Evolutionary conservation across 2,329 filamentous ascomycete genomes (phyloP), one percentile per base, ranked within the genome.

Genomic region (Fusarium secorum): DNA sequence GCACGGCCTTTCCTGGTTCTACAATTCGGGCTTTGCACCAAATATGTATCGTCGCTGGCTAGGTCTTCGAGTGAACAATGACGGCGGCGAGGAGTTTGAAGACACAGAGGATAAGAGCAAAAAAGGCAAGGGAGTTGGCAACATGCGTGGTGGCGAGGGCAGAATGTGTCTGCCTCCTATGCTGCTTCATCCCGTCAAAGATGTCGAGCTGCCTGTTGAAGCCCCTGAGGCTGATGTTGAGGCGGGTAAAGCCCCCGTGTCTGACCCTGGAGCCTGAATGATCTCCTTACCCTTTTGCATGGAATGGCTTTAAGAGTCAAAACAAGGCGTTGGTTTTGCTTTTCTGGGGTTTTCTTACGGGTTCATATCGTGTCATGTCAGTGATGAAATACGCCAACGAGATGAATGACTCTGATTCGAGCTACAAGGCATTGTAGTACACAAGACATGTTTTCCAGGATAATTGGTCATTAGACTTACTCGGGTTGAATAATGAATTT

Each of bases 121-220:
- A 79, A 81, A 86, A 64, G 87, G 85, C 33, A 77, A 79, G 28
- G 81, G 79, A 39, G 84, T 88, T 11, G 79, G 81, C 44, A 78
- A 81, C 70, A 91, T 89, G 87, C 85, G 84, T 53, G 88, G 90
- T 51, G 90, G 91, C 20, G 92, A 95, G 80, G 93, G 93, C 15
- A 87, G 94, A 65, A 97, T 97, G 94, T 98, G 95, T 81, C 83
- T 97, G 42, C 94, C 94, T 11, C 93, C 92, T 1, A 95, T 97
- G 91, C 82, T 97, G 68, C 81, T 98, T 70, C 95, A 98, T 85
- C 95, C 95, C 0, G 87, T 97, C 57, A 98, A 97, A 84, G 87
- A 89, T 57, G 87, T 95, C 9, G 88, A 91, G 62, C 75, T 91
- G 54, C 87, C 89, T 11, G 88, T 92, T 4, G 90, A 87, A 78